Evolutionary conservation across 495 filamentous ascomycete species (phyloP), one percentile per base, ranked within the genome.

Genomic region (Daldinia concentrica): DNA sequence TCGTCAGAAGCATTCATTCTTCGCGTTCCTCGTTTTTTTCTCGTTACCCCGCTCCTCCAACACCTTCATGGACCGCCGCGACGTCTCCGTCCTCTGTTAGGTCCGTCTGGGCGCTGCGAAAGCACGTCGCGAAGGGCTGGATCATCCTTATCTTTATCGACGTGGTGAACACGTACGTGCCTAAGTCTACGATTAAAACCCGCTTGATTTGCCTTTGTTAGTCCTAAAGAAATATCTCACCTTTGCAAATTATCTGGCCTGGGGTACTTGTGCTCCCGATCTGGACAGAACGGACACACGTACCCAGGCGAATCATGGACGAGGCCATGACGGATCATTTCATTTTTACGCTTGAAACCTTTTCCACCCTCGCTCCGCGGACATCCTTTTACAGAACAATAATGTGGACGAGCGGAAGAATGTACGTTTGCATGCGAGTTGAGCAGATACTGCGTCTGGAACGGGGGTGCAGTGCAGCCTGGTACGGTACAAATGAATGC

Each of bases 351-450:
- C 79, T 99, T 99, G 85, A 99, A 99, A 0, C 96, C 95, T 79
- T 93, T 97, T 15, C 95, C 95, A 14, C 91, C 92, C 68, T 92
- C 87, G 6, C 87, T 89, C 34, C 95, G 88, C 22, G 92, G 82
- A 79, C 95, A 99, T 1, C 87, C 90, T 30, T 87, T 84, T 14
- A 97, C 89, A 0, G 93, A 89, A 78, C 96, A 99, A 75, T 94
- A 98, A 79, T 98, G 95, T 15, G 94, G 94, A 37, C 95, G 86
- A 64, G 87, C 90, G 68, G 92, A 92, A 4, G 93, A 97, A 79
- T 99, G 95, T 6, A 99, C 96, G 77, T 98, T 99, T 54, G 91
- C 91, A 79, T 99, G 96, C n/a, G 96, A 99, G 77, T 95, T 97
- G 62, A 86, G 66, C 48, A 85, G 78, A 74, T 85, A 87, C 73